A percentile compares a stretch with the other conserved stretches of the same genome.
Evolutionary conservation across 768 basidiomycete species (phyloP).

Genomic region (Agaricus subrufescens): DNA sequence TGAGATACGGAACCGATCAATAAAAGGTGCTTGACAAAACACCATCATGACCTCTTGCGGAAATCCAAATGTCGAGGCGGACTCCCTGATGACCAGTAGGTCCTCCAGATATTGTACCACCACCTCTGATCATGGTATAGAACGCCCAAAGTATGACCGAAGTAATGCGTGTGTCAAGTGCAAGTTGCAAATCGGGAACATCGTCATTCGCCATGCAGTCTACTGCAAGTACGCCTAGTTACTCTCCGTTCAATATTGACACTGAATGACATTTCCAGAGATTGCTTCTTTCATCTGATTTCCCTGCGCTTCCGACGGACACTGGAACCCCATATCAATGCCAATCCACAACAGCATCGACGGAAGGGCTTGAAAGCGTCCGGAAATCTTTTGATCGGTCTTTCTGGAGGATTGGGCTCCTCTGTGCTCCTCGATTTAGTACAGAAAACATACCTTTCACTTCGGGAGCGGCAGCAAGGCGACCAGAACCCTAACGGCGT

Average conservation of each 20-base stretch:
- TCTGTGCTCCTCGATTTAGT: conserved; percentile 69
- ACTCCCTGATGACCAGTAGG: conserved; percentile 68
- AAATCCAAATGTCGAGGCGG: conserved; percentile 53
- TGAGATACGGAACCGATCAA: too few species aligned
- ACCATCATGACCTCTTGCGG: conserved; percentile 45
- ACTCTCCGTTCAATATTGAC: not conserved
- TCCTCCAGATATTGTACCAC: not conserved
- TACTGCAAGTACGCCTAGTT: conserved; percentile 68
- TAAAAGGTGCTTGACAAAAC: not conserved
- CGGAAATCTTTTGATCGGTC: conserved; percentile 64
- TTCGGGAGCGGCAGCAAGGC: conserved; percentile 36
- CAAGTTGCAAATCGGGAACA: conserved; percentile 56
- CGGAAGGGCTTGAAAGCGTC: conserved; percentile 59
- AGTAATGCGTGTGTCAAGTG: conserved; percentile 70
- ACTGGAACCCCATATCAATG: conserved; percentile 61
- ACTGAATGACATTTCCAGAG: conserved; percentile 13
- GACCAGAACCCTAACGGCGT: conserved; percentile 49
- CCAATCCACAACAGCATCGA: conserved; percentile 17
- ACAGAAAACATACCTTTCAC: conserved; percentile 50
- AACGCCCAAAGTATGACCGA: conserved; percentile 63
- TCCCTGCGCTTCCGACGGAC: conserved; percentile 58
- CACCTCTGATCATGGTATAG: conserved; percentile 27
- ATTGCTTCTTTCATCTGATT: conserved; percentile 62
- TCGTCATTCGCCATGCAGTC: conserved; percentile 74
- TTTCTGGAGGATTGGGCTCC: conserved; percentile 80